phyloP scores from a whole-genome alignment of 208 protist species.

The Strigomonas galati region DNA sequence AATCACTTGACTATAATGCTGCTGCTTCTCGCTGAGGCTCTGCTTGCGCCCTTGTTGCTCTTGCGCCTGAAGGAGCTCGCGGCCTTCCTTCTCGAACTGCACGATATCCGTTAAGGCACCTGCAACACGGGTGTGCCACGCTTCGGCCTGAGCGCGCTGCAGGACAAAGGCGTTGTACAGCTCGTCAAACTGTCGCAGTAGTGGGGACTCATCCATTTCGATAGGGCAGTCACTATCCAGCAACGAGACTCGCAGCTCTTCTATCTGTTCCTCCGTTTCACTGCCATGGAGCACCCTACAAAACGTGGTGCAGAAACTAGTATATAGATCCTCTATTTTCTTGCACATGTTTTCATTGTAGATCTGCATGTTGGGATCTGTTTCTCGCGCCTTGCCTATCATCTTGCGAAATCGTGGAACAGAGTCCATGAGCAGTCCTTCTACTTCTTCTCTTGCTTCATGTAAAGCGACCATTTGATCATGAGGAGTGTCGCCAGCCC shows the following conservation, averaged over 20 bases:
- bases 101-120: constrained; percentile 39
- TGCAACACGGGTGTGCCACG: constrained; percentile 63
- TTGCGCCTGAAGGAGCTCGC: constrained; percentile 32
- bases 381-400: constrained; percentile 62
- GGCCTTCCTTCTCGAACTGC: constrained; percentile 37
- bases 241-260: not conserved
- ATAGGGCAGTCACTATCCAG: constrained; percentile 13
- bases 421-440: constrained; percentile 15
- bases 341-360: constrained; percentile 90
- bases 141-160: constrained; percentile 37
- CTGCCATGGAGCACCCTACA: not conserved
- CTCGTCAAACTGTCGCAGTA: constrained; percentile 26
- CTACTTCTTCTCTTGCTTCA: not conserved
- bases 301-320: constrained; percentile 24
- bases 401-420: constrained; percentile 63
- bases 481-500: not conserved
- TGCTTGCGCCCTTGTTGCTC: constrained; percentile 29
- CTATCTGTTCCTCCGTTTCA: not conserved
- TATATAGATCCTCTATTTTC: constrained; percentile 72
- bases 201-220: constrained; percentile 31
- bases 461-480: constrained; percentile 2
- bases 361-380: constrained; percentile 78
- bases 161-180: constrained; percentile 48
- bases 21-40: constrained; percentile 18
- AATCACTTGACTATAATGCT: constrained; percentile 23